Evolutionary conservation across 768 basidiomycete genomes (phyloP).

Genomic region (Hydnomerulius pinastri): DNA sequence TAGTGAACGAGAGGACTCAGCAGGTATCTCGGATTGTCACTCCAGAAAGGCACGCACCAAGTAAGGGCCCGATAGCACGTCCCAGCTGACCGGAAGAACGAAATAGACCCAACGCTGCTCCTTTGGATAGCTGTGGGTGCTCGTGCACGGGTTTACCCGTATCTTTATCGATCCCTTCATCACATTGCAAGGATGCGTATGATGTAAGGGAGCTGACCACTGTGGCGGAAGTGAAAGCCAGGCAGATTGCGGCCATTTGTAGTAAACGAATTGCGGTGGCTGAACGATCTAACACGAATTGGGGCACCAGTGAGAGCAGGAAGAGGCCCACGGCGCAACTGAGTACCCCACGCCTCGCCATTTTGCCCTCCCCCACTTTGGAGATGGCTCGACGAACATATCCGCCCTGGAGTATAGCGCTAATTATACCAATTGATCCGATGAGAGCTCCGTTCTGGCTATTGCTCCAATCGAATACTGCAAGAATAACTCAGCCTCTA

Average conservation of each 20-base stretch:
- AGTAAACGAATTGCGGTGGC: slow-evolving; percentile 53
- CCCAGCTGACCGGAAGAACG: slow-evolving; percentile 94
- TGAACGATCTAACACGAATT: slow-evolving; percentile 43
- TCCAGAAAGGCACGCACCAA: slow-evolving; percentile 54
- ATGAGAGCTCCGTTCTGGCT: slow-evolving; percentile 85
- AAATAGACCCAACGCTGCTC: slow-evolving; percentile 81
- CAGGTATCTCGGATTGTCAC: neutral
- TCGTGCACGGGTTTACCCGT: slow-evolving; percentile 56
- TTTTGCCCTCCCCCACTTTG: slow-evolving; percentile 73
- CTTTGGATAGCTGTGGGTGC: slow-evolving; percentile 77
- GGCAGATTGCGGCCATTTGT: slow-evolving; percentile 72
- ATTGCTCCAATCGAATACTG: slow-evolving; percentile 90
- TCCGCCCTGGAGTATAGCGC: slow-evolving; percentile 88
- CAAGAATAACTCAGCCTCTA: neutral
- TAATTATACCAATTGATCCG: slow-evolving; percentile 86
- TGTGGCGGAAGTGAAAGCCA: slow-evolving; percentile 94
- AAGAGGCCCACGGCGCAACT: slow-evolving; percentile 72
- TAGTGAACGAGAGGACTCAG: slow-evolving; percentile 12
- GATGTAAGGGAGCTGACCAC: slow-evolving; percentile 94
- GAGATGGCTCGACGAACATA: slow-evolving; percentile 85
- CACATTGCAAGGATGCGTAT: slow-evolving; percentile 87
- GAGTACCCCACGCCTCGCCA: slow-evolving; percentile 80
- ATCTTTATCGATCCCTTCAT: slow-evolving; percentile 62
- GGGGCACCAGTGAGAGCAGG: slow-evolving; percentile 73
- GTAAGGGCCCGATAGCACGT: slow-evolving; percentile 85